A percentile compares a stretch with the other conserved stretches of the same genome.
Evolutionary conservation across 345 rosid species (phyloP).

Genomic region (Luvunga scandens): DNA sequence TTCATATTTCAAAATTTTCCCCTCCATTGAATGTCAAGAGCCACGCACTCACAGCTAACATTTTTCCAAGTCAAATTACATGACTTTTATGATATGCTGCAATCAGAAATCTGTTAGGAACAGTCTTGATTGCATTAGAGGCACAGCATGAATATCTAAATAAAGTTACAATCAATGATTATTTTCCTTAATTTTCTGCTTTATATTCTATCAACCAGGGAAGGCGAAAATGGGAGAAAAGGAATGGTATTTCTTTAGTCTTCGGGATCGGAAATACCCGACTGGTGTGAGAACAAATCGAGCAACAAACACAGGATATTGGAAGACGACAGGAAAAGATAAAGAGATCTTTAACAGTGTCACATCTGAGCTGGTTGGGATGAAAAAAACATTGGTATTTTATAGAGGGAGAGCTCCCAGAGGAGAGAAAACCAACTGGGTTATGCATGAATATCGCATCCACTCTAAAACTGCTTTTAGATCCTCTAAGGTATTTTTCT

Average conservation of each 20-base stretch:
- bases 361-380: conserved; percentile 76
- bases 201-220: conserved; percentile 33
- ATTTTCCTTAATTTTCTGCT: neutral
- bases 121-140: no score
- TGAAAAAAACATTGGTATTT: conserved; percentile 96
- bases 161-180: neutral
- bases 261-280: conserved; percentile 91
- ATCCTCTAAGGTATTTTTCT: conserved; percentile 57
- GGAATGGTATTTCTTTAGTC: conserved; percentile 97
- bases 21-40: neutral
- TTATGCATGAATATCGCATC: conserved; percentile 96
- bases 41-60: neutral
- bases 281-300: conserved; percentile 96
- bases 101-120: no score
- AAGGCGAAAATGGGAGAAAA: conserved; percentile 98
- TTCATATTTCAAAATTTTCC: neutral
- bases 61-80: no score
- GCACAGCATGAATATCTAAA: neutral
- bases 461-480: conserved; percentile 78
- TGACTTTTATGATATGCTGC: neutral
- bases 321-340: conserved; percentile 99
- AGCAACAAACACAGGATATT: conserved; percentile 92
- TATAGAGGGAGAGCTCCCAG: conserved; percentile 96
- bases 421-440: conserved; percentile 97
- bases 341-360: conserved; percentile 84